Evolutionary conservation across 805 yeast species (phyloP), one percentile per base, ranked within the genome.

Genomic region (Lipomyces mesembrius): DNA sequence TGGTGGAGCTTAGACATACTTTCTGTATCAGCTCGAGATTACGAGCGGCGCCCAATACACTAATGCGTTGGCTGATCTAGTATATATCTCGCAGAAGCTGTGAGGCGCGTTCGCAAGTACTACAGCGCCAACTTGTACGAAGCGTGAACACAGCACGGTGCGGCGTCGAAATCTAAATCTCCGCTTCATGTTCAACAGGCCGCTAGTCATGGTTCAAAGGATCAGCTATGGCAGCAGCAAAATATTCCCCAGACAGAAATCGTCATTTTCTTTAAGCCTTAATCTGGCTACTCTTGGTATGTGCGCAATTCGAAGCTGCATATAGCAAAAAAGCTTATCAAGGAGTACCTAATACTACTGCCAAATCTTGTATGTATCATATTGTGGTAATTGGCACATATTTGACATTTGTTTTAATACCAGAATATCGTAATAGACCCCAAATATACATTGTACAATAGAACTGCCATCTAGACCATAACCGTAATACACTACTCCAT

Each of bases 1-100:
- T 64, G 68, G 22, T 67, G 71, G 32, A 64, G 61, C 54, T 67
- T 67, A 20, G 71, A 67, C 71, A 67, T 67, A 32, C n/a, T 39
- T 29, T 6, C 20, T 12, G 49, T 4, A 32, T 27, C 20, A 53
- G 49, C 20, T 12, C 49, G 22, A 17, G 22, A 7, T 17, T 17
- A 4, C 20, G 49, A 43, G n/a, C 49, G 12, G 49, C 5, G 49
- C n/a, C 20, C n/a, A 29, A 5, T 29, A 29, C 32, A 29, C 4
- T 29, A 27, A 29, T 29, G 17, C 49, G 20, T 12, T 17, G 39
- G 2, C 2, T 12, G 11, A 12, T 35, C 14, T 35, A 12, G 3
- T 35, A 14, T 17, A 17, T 14, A 7, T 17, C 49, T 35, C 39
- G 39, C 39, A 35, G 2, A 35, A 35, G 4, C 14, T 35, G 39